phyloP scores from a whole-genome alignment of 805 yeast genomes.

The Kurtzmaniella cleridarum region DNA sequence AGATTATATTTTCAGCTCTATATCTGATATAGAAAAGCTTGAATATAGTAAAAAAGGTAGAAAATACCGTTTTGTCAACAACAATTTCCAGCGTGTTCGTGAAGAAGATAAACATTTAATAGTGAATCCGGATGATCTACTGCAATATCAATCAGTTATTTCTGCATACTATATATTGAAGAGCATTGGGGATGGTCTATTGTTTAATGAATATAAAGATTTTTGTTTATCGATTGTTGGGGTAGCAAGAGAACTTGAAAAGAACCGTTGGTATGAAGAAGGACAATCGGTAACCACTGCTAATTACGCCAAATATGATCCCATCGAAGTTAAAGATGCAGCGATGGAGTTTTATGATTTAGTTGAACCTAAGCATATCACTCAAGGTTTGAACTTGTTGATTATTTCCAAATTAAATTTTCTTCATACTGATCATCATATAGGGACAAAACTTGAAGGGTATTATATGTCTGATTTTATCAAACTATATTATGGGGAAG shows the following conservation, averaged over 20 bases:
- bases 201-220: constrained; percentile 31
- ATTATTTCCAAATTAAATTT: constrained; percentile 46
- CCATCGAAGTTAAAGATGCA: constrained; percentile 17
- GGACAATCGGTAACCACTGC: constrained; percentile 35
- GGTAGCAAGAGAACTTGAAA: constrained; percentile 45
- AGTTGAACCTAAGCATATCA: constrained; percentile 30
- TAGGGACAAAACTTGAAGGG: constrained; percentile 47
- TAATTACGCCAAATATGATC: constrained; percentile 28
- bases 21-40: constrained; percentile 27
- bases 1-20: constrained; percentile 30
- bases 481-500: constrained; percentile 33
- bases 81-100: constrained; percentile 42
- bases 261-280: constrained; percentile 45
- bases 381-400: constrained; percentile 37
- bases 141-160: constrained; percentile 29
- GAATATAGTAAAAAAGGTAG: constrained; percentile 42
- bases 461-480: constrained; percentile 35
- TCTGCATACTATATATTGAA: constrained; percentile 41
- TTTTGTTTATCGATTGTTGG: constrained; percentile 45
- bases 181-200: constrained; percentile 29
- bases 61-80: constrained; percentile 43
- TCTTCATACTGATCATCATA: constrained; percentile 52
- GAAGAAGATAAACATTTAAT: constrained; percentile 46
- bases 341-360: constrained; percentile 28
- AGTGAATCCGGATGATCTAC: constrained; percentile 25